Percentiles rank a stretch among this genome's conserved stretches.
Conservation (phyloP, 2,329 filamentous ascomycete species). For the Incumbomyces delicatus region DNA sequence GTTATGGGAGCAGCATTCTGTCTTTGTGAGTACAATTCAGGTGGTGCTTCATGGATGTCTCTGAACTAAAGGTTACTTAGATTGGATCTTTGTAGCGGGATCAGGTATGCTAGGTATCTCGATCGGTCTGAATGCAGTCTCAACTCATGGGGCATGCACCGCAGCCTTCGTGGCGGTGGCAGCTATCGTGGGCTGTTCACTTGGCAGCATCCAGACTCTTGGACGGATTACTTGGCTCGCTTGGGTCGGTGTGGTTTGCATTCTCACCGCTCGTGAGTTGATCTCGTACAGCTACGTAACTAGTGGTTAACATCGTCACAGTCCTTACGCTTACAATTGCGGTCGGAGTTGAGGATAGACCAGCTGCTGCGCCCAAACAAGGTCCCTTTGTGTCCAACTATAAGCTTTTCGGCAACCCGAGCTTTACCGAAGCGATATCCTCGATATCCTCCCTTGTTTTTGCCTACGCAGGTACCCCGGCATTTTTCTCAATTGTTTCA, state of each 20-base stretch:
- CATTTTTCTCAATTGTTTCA: slow-evolving; percentile 20
- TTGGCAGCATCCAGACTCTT: slow-evolving; percentile 48
- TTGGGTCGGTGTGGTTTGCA: slow-evolving; percentile 50
- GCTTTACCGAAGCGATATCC: slow-evolving; percentile 28
- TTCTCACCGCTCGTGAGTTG: slow-evolving; percentile 39
- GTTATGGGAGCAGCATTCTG: slow-evolving; percentile 42
- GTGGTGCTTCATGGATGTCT: slow-evolving; percentile 33
- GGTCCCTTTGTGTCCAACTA: slow-evolving; percentile 53
- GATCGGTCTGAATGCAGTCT: slow-evolving; percentile 51
- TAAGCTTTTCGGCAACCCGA: slow-evolving; percentile 19
- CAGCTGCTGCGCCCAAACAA: slow-evolving; percentile 50
- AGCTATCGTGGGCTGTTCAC: slow-evolving; percentile 39
- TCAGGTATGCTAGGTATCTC: slow-evolving; percentile 52
- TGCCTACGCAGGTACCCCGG: slow-evolving; percentile 35
- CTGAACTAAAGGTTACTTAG: slow-evolving; percentile 22
- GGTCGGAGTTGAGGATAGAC: slow-evolving; percentile 48
- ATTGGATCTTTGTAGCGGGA: slow-evolving; percentile 43
- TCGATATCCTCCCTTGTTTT: slow-evolving; percentile 29
- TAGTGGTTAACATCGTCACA: neutral
- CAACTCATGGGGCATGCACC: slow-evolving; percentile 48
- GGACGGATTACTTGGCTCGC: slow-evolving; percentile 53
- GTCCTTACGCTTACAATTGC: slow-evolving; percentile 50
- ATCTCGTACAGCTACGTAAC: neutral
- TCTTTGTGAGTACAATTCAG: slow-evolving; percentile 47
- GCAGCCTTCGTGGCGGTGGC: slow-evolving; percentile 49